These are phyloP conservation scores for Camellia oleifera DNA, from an alignment of 179 eudicot genomes.

Conservation along the genomic window DNA sequence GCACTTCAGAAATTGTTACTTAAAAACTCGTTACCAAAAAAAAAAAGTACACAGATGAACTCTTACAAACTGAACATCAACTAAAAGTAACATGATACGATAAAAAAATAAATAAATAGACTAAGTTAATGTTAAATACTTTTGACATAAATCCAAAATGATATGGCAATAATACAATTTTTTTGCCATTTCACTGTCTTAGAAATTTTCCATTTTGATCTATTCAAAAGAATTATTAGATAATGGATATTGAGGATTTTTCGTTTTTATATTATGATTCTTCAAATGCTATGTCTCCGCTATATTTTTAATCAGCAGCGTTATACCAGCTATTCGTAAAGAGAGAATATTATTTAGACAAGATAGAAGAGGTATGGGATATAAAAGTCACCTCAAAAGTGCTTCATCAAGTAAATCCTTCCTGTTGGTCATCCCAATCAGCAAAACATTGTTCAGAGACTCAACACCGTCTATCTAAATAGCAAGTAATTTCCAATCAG, in stretches of 20 bases:
- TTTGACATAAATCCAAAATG: too few species aligned
- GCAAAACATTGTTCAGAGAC: constrained; percentile 91
- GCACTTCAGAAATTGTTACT: neutral
- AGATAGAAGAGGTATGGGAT: neutral
- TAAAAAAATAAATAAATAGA: too few species aligned
- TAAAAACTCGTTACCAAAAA: neutral
- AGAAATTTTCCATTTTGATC: too few species aligned
- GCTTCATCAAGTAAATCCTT: constrained; percentile 99
- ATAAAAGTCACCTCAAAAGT: constrained; percentile 61
- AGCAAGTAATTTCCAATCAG: constrained; percentile 21
- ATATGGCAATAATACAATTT: too few species aligned
- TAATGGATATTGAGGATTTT: neutral
- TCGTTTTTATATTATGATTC: too few species aligned
- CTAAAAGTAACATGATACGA: too few species aligned
- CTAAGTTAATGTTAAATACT: neutral
- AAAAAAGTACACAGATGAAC: neutral
- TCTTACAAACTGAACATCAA: too few species aligned
- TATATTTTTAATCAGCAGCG: neutral
- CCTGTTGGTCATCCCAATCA: constrained; percentile 98
- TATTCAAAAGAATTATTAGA: too few species aligned
- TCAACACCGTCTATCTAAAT: constrained; percentile 97
- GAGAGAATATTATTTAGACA: neutral
- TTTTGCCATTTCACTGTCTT: too few species aligned
- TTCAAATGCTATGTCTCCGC: too few species aligned
- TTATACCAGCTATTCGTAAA: neutral